Evolutionary conservation across 73 alveolate species (phyloP).

Genomic region (Halteria grandinella): DNA sequence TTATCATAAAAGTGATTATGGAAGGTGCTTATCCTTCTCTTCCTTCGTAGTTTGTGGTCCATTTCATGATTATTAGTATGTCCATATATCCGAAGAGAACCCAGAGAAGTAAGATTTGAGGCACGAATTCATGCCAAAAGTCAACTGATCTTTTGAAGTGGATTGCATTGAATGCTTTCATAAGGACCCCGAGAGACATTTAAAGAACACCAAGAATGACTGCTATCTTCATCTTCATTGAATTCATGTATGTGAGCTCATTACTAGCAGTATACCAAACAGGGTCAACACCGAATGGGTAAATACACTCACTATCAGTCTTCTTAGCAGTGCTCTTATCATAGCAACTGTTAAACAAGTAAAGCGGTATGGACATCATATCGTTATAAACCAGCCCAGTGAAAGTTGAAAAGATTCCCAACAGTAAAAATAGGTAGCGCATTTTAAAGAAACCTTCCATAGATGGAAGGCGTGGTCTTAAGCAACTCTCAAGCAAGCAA

Average conservation of each 20-base stretch:
- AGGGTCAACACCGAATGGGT: constrained; percentile 97
- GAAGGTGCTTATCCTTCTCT: constrained; percentile 92
- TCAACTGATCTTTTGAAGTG: constrained; percentile 86
- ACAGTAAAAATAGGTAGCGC: constrained; percentile 85
- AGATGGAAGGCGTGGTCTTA: constrained; percentile 5
- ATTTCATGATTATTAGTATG: constrained; percentile 87
- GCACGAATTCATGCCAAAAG: constrained; percentile 92
- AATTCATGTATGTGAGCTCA: constrained; percentile 91
- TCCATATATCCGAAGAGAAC: constrained; percentile 95
- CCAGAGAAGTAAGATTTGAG: constrained; percentile 88
- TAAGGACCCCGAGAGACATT: constrained; percentile 93
- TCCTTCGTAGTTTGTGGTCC: constrained; percentile 88
- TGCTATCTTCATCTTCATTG: constrained; percentile 96
- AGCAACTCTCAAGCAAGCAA: constrained; percentile 50
- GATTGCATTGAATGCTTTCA: constrained; percentile 90
- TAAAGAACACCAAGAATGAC: constrained; percentile 96
- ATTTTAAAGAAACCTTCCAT: constrained; percentile 60
- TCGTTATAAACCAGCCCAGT: constrained; percentile 97
- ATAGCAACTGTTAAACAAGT: constrained; percentile 89
- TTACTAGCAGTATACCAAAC: constrained; percentile 92
- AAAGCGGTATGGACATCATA: constrained; percentile 91
- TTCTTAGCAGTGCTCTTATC: constrained; percentile 55
- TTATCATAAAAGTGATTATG: constrained; percentile 91
- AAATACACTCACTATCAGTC: constrained; percentile 69
- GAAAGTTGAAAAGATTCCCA: constrained; percentile 95